These are phyloP conservation scores for Knoxdaviesia capensis DNA, from an alignment of 2,329 filamentous ascomycete species.

Conservation along the genomic window DNA sequence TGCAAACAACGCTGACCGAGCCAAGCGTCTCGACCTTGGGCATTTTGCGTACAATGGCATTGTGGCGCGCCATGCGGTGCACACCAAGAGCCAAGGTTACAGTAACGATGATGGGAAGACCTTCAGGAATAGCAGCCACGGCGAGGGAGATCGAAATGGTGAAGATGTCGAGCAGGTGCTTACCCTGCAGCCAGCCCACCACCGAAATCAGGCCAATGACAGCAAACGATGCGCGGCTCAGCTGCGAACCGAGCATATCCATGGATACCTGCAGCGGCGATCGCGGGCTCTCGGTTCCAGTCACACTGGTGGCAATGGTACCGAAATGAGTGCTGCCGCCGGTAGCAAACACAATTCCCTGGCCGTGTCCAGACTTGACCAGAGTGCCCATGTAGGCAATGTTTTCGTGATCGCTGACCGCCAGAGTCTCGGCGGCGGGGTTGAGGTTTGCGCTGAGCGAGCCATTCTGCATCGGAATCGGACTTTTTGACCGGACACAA, in stretches of 20 bases:
- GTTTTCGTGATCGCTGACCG: conserved; percentile 53
- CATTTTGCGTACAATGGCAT: conserved; percentile 86
- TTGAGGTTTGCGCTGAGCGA: neutral
- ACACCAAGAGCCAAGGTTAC: conserved; percentile 90
- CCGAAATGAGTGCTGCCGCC: conserved; percentile 89
- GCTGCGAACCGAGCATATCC: conserved; percentile 89
- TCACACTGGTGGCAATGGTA: conserved; percentile 82
- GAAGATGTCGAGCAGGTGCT: conserved; percentile 81
- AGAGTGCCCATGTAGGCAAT: conserved; percentile 97
- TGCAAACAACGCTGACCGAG: conserved; percentile 99
- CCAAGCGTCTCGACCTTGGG: conserved; percentile 95
- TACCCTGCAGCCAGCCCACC: conserved; percentile 76
- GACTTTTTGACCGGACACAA: conserved; percentile 2
- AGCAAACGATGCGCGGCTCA: conserved; percentile 91
- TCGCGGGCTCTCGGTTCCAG: conserved; percentile 84
- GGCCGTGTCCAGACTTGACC: conserved; percentile 84
- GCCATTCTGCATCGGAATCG: no score
- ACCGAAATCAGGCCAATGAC: conserved; percentile 88
- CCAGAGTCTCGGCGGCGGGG: conserved; percentile 10
- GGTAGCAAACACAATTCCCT: conserved; percentile 93
- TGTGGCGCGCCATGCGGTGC: conserved; percentile 83
- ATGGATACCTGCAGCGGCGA: conserved; percentile 90
- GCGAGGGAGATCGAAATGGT: conserved; percentile 93
- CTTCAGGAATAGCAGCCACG: conserved; percentile 90
- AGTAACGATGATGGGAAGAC: conserved; percentile 92